phyloP scores from a whole-genome alignment of 768 basidiomycete genomes.

The Tylopilus subfusipes region DNA sequence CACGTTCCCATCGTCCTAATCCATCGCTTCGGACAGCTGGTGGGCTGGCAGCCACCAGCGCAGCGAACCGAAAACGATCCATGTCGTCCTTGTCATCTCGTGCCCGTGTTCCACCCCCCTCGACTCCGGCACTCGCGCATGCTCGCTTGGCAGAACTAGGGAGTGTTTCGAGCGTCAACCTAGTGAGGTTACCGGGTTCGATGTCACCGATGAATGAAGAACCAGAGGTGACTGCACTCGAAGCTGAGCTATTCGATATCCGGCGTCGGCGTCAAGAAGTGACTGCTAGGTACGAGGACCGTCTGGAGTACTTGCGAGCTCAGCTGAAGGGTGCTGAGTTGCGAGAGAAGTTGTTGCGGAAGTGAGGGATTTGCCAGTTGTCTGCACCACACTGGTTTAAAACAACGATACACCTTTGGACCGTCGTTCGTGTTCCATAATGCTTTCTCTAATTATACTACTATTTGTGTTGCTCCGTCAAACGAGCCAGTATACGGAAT shows the following conservation, averaged over 20 bases:
- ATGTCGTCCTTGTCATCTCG: slow-evolving; percentile 58
- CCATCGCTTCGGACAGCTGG: slow-evolving; percentile 35
- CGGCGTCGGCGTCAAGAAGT: slow-evolving; percentile 69
- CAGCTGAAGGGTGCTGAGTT: slow-evolving; percentile 81
- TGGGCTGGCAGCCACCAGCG: slow-evolving; percentile 25
- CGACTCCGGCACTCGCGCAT: slow-evolving; percentile 29
- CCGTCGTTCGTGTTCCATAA: slow-evolving; percentile 9
- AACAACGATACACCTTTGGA: slow-evolving; percentile 2
- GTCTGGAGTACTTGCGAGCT: slow-evolving; percentile 76
- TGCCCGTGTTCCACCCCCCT: slow-evolving; percentile 35
- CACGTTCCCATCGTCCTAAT: slow-evolving; percentile 44
- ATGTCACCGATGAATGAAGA: slow-evolving; percentile 33
- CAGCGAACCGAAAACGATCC: slow-evolving; percentile 54
- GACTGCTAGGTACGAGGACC: slow-evolving; percentile 64
- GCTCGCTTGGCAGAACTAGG: slow-evolving; percentile 32
- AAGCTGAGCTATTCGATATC: slow-evolving; percentile 67
- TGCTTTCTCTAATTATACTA: slow-evolving; percentile 14
- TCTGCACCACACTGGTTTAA: neutral
- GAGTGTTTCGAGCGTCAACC: slow-evolving; percentile 47
- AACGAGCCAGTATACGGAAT: too few relatives aligned
- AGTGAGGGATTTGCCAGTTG: slow-evolving; percentile 33
- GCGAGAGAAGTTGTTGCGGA: slow-evolving; percentile 75
- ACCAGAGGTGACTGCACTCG: slow-evolving; percentile 36
- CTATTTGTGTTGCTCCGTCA: neutral
- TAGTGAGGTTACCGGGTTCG: slow-evolving; percentile 40